Evolutionary conservation across 495 filamentous ascomycete genomes (phyloP).

Genomic region (Podospora pseudocomata): DNA sequence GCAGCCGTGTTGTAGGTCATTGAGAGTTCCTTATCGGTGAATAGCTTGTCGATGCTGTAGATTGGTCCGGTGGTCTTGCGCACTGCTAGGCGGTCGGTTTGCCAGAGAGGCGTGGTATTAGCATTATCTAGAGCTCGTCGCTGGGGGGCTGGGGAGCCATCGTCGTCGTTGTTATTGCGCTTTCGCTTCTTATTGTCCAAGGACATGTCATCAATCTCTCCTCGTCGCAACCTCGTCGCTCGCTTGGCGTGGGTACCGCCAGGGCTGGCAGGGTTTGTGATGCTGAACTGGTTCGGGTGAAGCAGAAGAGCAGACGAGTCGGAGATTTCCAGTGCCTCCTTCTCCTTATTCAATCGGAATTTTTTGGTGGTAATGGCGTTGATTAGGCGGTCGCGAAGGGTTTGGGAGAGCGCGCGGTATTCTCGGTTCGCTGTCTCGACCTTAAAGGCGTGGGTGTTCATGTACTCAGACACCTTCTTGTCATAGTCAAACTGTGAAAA

Average conservation of each 20-base stretch:
- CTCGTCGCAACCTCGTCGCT: conserved; percentile 76
- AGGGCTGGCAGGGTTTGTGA: conserved; percentile 74
- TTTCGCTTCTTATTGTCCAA: conserved; percentile 75
- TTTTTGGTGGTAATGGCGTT: conserved; percentile 73
- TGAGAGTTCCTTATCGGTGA: conserved; percentile 88
- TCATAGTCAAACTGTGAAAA: conserved; percentile 50
- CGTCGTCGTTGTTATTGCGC: conserved; percentile 68
- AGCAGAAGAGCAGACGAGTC: conserved; percentile 85
- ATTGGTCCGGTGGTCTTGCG: conserved; percentile 47
- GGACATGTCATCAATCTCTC: conserved; percentile 66
- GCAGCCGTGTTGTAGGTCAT: conserved; percentile 70
- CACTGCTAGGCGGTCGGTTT: conserved; percentile 43
- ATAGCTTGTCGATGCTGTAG: conserved; percentile 84
- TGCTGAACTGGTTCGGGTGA: conserved; percentile 88
- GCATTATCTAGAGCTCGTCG: conserved; percentile 46
- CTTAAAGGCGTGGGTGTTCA: conserved; percentile 56
- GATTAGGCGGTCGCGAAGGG: conserved; percentile 79
- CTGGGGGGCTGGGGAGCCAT: conserved; percentile 64
- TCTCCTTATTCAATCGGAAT: conserved; percentile 74
- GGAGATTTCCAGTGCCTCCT: conserved; percentile 79
- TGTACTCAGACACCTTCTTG: conserved; percentile 49
- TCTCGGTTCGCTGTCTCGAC: conserved; percentile 77
- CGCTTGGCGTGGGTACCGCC: conserved; percentile 76
- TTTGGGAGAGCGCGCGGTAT: conserved; percentile 68
- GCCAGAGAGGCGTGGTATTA: conserved; percentile 56